A percentile compares a stretch with the other conserved stretches of the same genome.
Conservation (phyloP, 208 protist species). For the Spongospora subterranea region DNA sequence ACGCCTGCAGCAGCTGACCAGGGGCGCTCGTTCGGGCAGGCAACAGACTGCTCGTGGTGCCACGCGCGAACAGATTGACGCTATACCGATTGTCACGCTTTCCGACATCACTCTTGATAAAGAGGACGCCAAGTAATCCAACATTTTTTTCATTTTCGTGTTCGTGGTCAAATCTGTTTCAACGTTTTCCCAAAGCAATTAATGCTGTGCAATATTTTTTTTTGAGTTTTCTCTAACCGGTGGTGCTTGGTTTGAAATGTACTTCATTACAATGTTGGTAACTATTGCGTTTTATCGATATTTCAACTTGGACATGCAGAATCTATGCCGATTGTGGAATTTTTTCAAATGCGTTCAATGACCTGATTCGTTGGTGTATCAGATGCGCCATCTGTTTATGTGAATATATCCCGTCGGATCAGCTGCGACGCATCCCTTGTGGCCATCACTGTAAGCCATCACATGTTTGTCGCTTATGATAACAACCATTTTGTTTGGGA, state of each 20-base stretch:
- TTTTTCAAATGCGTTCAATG: neutral
- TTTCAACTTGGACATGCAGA: neutral
- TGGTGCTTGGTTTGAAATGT: neutral
- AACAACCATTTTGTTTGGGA: no score
- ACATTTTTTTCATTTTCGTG: no score
- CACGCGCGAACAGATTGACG: constrained; percentile 15
- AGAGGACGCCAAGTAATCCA: constrained; percentile 15
- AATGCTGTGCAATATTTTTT: no score
- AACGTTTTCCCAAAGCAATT: no score
- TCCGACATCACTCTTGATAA: neutral
- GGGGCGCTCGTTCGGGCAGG: neutral
- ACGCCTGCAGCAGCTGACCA: constrained; percentile 7
- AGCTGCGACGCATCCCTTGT: constrained; percentile 10
- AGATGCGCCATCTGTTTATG: constrained; percentile 43
- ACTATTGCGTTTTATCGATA: neutral
- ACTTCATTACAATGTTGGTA: neutral
- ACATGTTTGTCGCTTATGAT: neutral
- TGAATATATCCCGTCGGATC: neutral
- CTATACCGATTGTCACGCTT: neutral
- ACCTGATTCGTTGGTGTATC: neutral
- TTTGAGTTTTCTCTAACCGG: no score
- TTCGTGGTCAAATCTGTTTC: no score
- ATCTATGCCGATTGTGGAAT: no score
- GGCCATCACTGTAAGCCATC: constrained; percentile 46
- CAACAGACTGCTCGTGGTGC: neutral